Evolutionary conservation across 208 protist species (phyloP).

Genomic region (Spongospora subterranea): DNA sequence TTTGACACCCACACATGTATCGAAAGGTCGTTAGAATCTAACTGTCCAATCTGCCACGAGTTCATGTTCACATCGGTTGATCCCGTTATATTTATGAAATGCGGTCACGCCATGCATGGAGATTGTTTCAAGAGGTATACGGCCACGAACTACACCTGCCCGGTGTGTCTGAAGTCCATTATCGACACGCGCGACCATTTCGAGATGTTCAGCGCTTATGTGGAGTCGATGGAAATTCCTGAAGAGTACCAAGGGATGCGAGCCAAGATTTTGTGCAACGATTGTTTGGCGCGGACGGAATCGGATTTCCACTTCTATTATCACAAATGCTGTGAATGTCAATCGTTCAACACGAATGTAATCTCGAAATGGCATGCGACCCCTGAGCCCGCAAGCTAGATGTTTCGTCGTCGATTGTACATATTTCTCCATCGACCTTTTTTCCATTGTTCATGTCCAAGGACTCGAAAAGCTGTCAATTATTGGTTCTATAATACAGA

Average conservation of each 20-base stretch:
- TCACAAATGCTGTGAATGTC: conserved; percentile 67
- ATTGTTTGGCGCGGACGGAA: conserved; percentile 64
- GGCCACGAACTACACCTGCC: conserved; percentile 39
- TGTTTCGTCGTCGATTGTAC: too few relatives aligned
- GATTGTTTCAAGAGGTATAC: conserved; percentile 56
- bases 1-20: conserved; percentile 66
- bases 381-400: not conserved
- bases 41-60: conserved; percentile 70
- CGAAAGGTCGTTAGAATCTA: conserved; percentile 67
- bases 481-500: too few relatives aligned
- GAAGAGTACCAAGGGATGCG: not conserved
- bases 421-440: too few relatives aligned
- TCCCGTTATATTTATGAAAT: conserved; percentile 3
- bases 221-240: not conserved
- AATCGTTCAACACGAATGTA: conserved; percentile 68
- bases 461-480: too few relatives aligned
- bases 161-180: conserved; percentile 47
- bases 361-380: not conserved
- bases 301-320: conserved; percentile 67
- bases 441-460: too few relatives aligned
- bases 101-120: conserved; percentile 59
- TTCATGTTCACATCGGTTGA: conserved; percentile 70
- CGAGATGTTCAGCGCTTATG: not conserved
- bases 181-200: conserved; percentile 41
- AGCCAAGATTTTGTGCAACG: conserved; percentile 66